Evolutionary conservation across 2,329 filamentous ascomycete genomes (phyloP).

Genomic region (Pyricularia pennisetigena): DNA sequence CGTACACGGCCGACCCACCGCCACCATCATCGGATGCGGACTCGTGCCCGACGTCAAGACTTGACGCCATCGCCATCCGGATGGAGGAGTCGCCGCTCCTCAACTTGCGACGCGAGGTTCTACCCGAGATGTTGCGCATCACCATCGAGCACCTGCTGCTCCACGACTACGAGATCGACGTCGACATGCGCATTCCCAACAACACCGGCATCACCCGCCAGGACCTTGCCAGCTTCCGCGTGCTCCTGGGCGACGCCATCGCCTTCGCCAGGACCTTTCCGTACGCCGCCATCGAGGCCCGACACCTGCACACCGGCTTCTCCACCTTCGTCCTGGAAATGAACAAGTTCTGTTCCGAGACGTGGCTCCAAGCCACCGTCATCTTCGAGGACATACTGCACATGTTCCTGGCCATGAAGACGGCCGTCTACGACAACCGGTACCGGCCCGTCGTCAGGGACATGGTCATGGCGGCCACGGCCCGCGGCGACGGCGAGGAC

Average conservation of each 20-base stretch:
- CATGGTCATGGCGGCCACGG: background rate
- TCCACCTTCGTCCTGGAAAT: background rate
- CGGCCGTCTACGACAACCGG: background rate
- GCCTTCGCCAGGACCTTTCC: background rate
- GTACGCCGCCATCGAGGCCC: background rate
- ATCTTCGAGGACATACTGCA: background rate
- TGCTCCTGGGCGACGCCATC: background rate
- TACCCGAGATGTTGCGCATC: background rate
- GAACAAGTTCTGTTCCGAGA: background rate
- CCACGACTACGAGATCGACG: background rate
- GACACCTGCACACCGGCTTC: background rate
- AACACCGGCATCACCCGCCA: background rate
- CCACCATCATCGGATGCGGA: background rate
- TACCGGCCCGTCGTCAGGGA: background rate
- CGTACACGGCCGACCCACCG: background rate
- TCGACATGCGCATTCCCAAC: background rate
- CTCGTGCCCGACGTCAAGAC: background rate
- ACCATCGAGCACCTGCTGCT: background rate
- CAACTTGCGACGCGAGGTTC: background rate
- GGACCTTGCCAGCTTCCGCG: background rate
- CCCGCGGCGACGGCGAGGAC: background rate
- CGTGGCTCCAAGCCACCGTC: background rate
- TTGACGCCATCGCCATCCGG: background rate
- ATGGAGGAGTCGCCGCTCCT: background rate
- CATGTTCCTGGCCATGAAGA: background rate